Base-by-base conservation (phyloP, 768 basidiomycete species). In the Dioszegia crocea region DNA sequence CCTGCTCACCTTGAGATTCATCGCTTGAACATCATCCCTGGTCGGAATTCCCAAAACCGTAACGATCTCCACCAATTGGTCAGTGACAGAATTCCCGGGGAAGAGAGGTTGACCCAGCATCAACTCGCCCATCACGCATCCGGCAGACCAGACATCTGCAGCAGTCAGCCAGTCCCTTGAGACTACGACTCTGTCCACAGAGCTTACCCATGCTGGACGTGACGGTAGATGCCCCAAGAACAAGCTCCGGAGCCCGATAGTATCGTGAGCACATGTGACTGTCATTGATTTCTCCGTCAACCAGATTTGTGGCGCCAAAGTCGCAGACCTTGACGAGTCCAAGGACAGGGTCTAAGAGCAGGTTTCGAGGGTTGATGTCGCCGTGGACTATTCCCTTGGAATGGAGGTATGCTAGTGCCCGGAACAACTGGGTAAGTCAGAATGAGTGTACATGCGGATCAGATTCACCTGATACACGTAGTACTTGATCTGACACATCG, bases 91-190 rank as follows among this genome's bases (percentile, higher is more conserved):
- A 80, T 99, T 96, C 59, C 96, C 96, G 2, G 96, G 96, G 84
- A 99, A 99, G 55, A 99, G 82, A 27, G 96, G 96, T 76, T 98
- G 94, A n/a, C 96, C 96, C 59, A 98, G 82, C 92, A 99, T 98
- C 76, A 99, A 78, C 82, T 99, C 96, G 21, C 96, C 96, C 96
- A 99, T 99, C 55, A 99, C 96, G 80, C 96, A 99, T 31, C 96
- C 96, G 38, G 94, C 97, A 71, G 93, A 97, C 96, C 96, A 99
- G 73, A 98, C 92, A 76, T 99, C 93, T 93, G 70, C n/a, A n/a
- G n/a, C n/a, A n/a, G n/a, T n/a, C n/a, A n/a, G n/a, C n/a, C n/a
- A n/a, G n/a, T n/a, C n/a, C n/a, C n/a, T n/a, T n/a, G n/a, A n/a
- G n/a, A n/a, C n/a, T n/a, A n/a, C n/a, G n/a, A n/a, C n/a, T n/a